Evolutionary conservation across 2,329 filamentous ascomycete species (phyloP).

Genomic region (Davidsoniella virescens): DNA sequence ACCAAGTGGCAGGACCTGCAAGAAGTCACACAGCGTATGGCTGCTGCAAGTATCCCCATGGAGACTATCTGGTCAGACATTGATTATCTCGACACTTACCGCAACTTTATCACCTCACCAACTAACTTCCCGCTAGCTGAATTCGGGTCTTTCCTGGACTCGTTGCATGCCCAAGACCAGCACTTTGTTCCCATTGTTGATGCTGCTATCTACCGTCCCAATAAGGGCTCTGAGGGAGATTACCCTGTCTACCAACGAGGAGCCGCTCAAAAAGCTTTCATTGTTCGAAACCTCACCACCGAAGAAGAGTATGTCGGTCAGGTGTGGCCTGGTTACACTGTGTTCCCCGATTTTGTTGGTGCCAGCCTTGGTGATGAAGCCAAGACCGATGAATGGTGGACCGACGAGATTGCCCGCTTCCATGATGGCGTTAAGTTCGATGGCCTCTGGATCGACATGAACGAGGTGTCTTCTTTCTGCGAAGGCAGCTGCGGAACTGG

Average conservation of each 20-base stretch:
- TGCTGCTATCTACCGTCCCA: conserved; percentile 52
- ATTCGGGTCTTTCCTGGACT: conserved; percentile 29
- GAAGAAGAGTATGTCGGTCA: conserved; percentile 42
- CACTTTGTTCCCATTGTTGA: conserved; percentile 66
- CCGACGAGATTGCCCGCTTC: conserved; percentile 40
- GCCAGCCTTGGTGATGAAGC: conserved; percentile 39
- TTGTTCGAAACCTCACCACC: conserved; percentile 29
- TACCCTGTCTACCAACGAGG: conserved; percentile 48
- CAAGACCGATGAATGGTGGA: conserved; percentile 53
- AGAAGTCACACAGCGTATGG: conserved; percentile 51
- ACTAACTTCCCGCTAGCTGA: conserved; percentile 18
- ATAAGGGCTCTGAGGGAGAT: conserved; percentile 46
- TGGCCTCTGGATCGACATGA: conserved; percentile 43
- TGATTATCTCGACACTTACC: conserved; percentile 45
- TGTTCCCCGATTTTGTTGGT: conserved; percentile 56
- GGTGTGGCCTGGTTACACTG: conserved; percentile 60
- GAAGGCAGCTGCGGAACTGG: conserved; percentile 54
- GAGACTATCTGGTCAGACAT: conserved; percentile 64
- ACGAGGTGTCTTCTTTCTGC: conserved; percentile 47
- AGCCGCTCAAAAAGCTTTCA: conserved; percentile 32
- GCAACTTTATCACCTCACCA: conserved; percentile 47
- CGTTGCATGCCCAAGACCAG: conserved; percentile 47
- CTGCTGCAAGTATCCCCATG: conserved; percentile 46
- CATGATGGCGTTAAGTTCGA: conserved; percentile 35
- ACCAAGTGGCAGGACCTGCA: conserved; percentile 52